Percentiles rank a stretch among this genome's conserved stretches.
phyloP scores from a whole-genome alignment of 306 rosid species.

The Ormosia emarginata region DNA sequence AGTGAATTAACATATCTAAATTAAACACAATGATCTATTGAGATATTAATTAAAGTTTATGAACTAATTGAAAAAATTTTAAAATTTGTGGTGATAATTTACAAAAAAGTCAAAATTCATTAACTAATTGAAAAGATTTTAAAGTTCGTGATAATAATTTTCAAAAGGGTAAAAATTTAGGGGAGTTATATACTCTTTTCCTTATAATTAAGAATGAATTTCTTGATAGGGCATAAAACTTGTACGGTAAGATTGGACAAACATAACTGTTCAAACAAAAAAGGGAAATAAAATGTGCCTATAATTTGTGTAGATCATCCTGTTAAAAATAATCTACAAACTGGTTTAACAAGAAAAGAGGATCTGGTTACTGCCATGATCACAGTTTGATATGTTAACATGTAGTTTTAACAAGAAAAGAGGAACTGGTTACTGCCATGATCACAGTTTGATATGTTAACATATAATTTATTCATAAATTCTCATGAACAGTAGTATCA shows the following conservation, averaged over 20 bases:
- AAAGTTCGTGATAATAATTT: too few species aligned
- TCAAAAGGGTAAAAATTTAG: too few species aligned
- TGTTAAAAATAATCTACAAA: neutral
- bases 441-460: neutral
- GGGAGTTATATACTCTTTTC: too few species aligned
- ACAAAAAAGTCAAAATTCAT: too few species aligned
- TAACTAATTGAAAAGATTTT: too few species aligned
- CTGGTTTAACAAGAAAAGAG: neutral
- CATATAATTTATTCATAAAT: too few species aligned
- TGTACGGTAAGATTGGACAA: slow-evolving; percentile 8
- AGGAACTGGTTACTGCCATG: neutral
- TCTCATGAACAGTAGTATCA: neutral
- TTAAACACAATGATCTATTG: too few species aligned
- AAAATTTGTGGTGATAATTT: too few species aligned
- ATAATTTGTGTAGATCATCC: neutral
- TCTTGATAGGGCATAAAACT: neutral
- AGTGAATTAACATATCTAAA: too few species aligned
- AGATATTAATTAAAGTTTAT: too few species aligned
- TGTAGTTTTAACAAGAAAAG: too few species aligned
- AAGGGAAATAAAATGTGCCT: neutral
- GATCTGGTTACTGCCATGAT: neutral
- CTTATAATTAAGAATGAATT: neutral
- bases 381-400: neutral
- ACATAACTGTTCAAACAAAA: neutral
- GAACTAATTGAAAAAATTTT: too few species aligned